Percentiles rank a stretch among this genome's conserved stretches.
Evolutionary conservation across 441 rosid species (phyloP).

Genomic region (Flueggea neowawraea): DNA sequence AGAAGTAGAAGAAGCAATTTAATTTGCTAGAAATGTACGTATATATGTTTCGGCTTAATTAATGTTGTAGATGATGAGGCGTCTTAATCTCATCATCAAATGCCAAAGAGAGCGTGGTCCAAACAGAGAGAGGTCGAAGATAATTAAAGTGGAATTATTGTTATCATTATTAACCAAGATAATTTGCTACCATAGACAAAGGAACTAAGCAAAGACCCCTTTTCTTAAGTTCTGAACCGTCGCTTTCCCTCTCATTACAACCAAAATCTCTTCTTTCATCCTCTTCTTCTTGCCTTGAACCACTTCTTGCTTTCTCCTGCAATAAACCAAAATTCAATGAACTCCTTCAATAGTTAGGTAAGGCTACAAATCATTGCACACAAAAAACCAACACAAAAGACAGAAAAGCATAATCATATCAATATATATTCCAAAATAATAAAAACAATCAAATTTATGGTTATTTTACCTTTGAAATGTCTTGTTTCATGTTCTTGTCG

Average conservation of each 20-base stretch:
- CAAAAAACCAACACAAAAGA: no score
- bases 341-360: background rate
- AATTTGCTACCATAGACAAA: constrained; percentile 35
- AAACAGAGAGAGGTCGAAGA: background rate
- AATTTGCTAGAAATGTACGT: no score
- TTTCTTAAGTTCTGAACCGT: constrained; percentile 39
- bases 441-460: no score
- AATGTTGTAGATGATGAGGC: no score
- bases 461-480: constrained; percentile 23
- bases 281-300: background rate
- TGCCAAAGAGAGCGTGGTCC: background rate
- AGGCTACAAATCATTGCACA: no score
- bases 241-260: constrained; percentile 14
- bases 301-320: constrained; percentile 23
- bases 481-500: constrained; percentile 11
- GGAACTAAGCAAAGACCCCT: constrained; percentile 49
- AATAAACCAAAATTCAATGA: background rate
- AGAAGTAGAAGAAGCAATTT: no score
- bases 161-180: constrained; percentile 22
- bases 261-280: constrained; percentile 22
- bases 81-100: no score
- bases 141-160: no score
- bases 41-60: no score
- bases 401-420: background rate
- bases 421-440: background rate